phyloP scores from a whole-genome alignment of 2,329 filamentous ascomycete genomes.

The Colletotrichum orchidophilum region DNA sequence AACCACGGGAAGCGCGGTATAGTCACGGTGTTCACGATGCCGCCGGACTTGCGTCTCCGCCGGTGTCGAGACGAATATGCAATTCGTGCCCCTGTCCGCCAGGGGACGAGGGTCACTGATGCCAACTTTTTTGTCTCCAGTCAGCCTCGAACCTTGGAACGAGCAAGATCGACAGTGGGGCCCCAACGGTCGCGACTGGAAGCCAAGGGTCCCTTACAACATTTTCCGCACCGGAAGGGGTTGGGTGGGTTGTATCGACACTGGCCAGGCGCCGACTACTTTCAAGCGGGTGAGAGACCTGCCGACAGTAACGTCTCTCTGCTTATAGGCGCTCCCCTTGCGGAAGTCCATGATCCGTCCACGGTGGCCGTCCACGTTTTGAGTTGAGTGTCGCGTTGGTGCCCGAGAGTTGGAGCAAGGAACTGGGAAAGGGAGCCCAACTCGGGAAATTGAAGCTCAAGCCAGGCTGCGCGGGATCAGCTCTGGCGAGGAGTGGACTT shows the following conservation, averaged over 20 bases:
- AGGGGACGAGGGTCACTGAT: constrained; percentile 2
- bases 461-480: constrained; percentile 13
- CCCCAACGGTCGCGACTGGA: neutral
- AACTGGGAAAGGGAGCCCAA: neutral
- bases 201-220: constrained; percentile 30
- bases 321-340: neutral
- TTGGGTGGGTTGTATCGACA: constrained; percentile 11
- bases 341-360: neutral
- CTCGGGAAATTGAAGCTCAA: constrained; percentile 19
- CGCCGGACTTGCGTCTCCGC: neutral
- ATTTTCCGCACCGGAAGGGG: neutral
- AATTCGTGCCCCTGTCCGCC: neutral
- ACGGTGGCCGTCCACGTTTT: constrained; percentile 20
- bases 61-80: constrained; percentile 12
- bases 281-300: neutral
- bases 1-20: neutral
- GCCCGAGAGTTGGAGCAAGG: constrained; percentile 15
- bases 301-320: neutral
- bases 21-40: constrained; percentile 26
- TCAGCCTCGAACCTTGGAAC: constrained; percentile 27
- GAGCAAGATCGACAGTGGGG: constrained; percentile 29
- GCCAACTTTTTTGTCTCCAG: constrained; percentile 25
- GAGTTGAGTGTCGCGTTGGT: constrained; percentile 23
- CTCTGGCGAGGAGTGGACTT: neutral
- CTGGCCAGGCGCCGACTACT: neutral